Base-by-base conservation (phyloP, 768 basidiomycete species). In the Suillus weaverae region DNA sequence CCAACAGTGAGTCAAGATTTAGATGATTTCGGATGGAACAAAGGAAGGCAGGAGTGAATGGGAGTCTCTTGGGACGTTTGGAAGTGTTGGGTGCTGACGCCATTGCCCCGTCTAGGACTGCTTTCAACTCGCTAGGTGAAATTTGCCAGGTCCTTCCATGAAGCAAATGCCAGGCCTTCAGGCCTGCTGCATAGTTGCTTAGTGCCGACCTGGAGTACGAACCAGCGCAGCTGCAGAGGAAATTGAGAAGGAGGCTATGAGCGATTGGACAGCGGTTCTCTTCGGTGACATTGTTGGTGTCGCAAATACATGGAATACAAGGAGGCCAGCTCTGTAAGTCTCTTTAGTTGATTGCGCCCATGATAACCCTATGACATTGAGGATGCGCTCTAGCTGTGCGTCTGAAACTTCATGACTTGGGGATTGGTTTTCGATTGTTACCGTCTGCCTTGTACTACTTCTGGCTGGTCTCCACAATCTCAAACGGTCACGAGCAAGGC, bases 81-180 rank as follows among this genome's bases (percentile, higher is more conserved):
- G 69, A 63, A 0, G 66, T 30, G 1, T 22, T 13, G 0, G 71
- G 71, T 5, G 65, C 50, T 4, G 64, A 16, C 1, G 44, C 14
- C 2, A 20, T 16, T 0, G 71, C 71, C 0, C 64, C 73, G 0
- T 60, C 7, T 1, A 74, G 39, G 0, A 73, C 32, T 0, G 65
- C 55, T 8, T 73, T 68, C 7, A 71, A 8, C 30, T 70, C 68
- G 0, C 46, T 16, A 1, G 56, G n/a, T 33, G 68, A 61, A 10
- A 77, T 51, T 0, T 10, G 20, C 82, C 81, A 85, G 0, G 20
- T 20, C 0, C 77, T 9, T 0, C 80, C 72, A 60, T 86, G 82
- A 0, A 85, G 53, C 0, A 79, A 70, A 66, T 86, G 83, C 84
- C 83, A 86, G 4, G 83, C 82, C 3, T 76, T 67, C 0, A 85